Evolutionary conservation across 192 early-diverging fungal species (phyloP).

Genomic region (Mortierella claussenii): DNA sequence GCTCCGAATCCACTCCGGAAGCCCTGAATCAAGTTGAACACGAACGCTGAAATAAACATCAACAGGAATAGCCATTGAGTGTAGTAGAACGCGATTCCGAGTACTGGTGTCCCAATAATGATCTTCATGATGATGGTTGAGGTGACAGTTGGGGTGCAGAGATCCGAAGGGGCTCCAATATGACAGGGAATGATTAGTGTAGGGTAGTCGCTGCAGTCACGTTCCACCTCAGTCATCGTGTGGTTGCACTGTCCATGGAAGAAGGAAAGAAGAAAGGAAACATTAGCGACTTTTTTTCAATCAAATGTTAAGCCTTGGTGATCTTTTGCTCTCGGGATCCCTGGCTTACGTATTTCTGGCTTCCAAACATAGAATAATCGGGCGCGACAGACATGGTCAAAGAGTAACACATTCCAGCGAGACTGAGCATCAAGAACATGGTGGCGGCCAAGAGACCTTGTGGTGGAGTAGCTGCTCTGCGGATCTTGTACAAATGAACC

Average conservation of each 20-base stretch:
- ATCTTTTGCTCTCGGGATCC: background rate
- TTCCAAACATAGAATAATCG: constrained; percentile 70
- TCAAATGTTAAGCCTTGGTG: no score
- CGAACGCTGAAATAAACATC: constrained; percentile 49
- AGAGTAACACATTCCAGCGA: constrained; percentile 64
- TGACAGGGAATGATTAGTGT: constrained; percentile 68
- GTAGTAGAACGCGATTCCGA: constrained; percentile 66
- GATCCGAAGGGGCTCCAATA: constrained; percentile 59
- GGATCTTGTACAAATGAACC: constrained; percentile 61
- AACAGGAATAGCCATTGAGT: constrained; percentile 65
- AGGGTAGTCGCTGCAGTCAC: constrained; percentile 60
- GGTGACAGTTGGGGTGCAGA: constrained; percentile 68
- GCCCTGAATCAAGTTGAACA: constrained; percentile 51
- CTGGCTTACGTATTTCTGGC: constrained; percentile 64
- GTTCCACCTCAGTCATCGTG: constrained; percentile 31
- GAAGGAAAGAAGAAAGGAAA: background rate
- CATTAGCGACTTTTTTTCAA: no score
- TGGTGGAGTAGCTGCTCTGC: constrained; percentile 61
- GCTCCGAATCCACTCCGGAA: constrained; percentile 48
- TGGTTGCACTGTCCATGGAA: constrained; percentile 59
- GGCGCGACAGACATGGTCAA: constrained; percentile 68
- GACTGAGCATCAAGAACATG: constrained; percentile 60
- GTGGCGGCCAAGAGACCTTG: constrained; percentile 68
- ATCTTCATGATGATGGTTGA: constrained; percentile 61
- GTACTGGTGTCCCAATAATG: constrained; percentile 59